Percentiles rank a stretch among this genome's conserved stretches.
phyloP scores from a whole-genome alignment of 176 grass and related monocot genomes.

The Aegilops bicornis region DNA sequence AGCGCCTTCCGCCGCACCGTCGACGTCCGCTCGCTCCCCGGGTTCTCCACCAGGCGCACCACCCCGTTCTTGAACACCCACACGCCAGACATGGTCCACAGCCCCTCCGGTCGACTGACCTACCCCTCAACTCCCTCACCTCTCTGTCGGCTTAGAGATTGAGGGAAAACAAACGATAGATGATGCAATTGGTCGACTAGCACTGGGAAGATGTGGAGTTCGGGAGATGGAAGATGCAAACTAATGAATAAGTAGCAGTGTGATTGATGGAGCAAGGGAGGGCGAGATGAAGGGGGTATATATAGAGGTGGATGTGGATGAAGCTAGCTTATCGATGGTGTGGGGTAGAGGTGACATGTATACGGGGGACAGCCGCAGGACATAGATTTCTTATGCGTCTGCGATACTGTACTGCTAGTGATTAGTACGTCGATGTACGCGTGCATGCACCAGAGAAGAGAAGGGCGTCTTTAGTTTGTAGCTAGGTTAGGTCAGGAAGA shows the following conservation, averaged over 20 bases:
- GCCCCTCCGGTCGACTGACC: no score
- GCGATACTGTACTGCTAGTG: neutral
- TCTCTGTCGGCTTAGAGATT: neutral
- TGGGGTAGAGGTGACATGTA: conserved; percentile 48
- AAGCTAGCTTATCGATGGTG: neutral
- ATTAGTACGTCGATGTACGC: conserved; percentile 9
- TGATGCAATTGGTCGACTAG: neutral
- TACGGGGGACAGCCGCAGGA: conserved; percentile 4
- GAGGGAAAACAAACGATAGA: neutral
- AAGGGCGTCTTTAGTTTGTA: conserved; percentile 19
- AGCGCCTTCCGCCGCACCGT: conserved; percentile 51
- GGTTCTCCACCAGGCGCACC: conserved; percentile 66
- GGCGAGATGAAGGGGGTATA: conserved; percentile 25
- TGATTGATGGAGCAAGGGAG: conserved; percentile 33
- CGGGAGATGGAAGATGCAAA: neutral
- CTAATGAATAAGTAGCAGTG: conserved; percentile 1
- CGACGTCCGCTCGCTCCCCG: conserved; percentile 19
- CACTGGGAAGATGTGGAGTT: neutral
- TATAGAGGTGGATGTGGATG: conserved; percentile 51
- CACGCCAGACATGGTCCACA: conserved; percentile 57
- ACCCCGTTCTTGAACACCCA: conserved; percentile 89
- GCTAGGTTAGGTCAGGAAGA: conserved; percentile 46
- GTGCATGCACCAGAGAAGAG: conserved; percentile 1
- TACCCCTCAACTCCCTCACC: neutral
- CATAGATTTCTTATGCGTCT: neutral